Evolutionary conservation across 2,329 filamentous ascomycete species (phyloP), one percentile per base, ranked within the genome.

Genomic region (Penicillium sp.): DNA sequence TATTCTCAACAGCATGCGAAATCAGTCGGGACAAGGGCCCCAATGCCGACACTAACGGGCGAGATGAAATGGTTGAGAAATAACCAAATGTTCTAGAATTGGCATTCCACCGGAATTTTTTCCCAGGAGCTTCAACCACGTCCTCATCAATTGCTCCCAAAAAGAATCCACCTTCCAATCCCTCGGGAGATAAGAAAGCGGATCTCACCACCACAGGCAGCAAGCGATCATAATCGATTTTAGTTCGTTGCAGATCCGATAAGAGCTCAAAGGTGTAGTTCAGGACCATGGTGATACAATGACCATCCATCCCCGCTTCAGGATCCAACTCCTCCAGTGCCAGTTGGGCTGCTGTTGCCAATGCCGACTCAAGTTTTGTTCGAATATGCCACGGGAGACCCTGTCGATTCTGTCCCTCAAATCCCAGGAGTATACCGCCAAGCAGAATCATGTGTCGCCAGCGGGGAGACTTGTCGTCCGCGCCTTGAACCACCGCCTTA

Each of bases 381-480:
- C 88, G 82, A 71, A 93, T 80, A 50, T 81, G 75, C 31, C 80
- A 76, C 5, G 88, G 85, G n/a, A 92, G 74, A n/a, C 85, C 84
- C 57, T 83, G 82, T 46, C 86, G 77, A 42, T 87, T 83, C 59
- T 85, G 81, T 16, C 83, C 80, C 63, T 90, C 88, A 69, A 93
- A 88, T 9, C 91, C 92, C 69, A 93, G 83, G 57, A 96, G 75
- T 23, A 96, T 78, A 3, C 92, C 93, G 0, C 88, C 87, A 9
- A 96, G 83, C 5, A 93, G 83, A n/a, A 96, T 79, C 29, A 92
- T 75, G 73, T 96, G 92, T 72, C 92, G 88, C 92, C 92, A 96
- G 68, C 91, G 80, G 19, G 81, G 83, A 74, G 79, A 88, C 65
- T 80, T 81, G 45, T 84, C 85, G 67, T 88, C 83, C 16, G 85